Percentiles rank a stretch among this genome's conserved stretches.
Evolutionary conservation across 192 early-diverging fungal genomes (phyloP).

Genomic region (Coemansia sp.): DNA sequence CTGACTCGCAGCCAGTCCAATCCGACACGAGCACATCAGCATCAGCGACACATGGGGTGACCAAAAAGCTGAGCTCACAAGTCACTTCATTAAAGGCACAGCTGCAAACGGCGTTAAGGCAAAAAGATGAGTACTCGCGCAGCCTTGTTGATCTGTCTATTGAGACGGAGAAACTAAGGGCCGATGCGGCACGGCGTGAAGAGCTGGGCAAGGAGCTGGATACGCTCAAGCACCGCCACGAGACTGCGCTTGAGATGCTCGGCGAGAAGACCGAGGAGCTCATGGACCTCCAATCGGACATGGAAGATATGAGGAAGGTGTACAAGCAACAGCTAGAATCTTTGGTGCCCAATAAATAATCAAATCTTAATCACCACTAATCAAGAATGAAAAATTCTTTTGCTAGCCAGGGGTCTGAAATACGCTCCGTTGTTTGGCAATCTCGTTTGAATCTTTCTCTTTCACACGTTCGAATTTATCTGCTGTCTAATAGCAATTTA

Average conservation of each 20-base stretch:
- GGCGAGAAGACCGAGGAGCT: conserved; percentile 89
- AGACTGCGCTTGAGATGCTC: conserved; percentile 77
- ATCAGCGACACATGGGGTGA: conserved; percentile 9
- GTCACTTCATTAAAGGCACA: conserved; percentile 49
- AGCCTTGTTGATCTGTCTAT: conserved; percentile 63
- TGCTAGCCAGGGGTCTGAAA: no score
- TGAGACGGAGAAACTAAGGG: conserved; percentile 61
- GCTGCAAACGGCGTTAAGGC: conserved; percentile 41
- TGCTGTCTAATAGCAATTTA: conserved; percentile 10
- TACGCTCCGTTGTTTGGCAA: no score
- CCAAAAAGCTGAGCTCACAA: conserved; percentile 46
- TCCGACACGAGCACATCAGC: conserved; percentile 3
- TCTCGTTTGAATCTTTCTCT: conserved; percentile 8
- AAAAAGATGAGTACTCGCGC: conserved; percentile 44
- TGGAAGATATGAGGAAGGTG: conserved; percentile 78
- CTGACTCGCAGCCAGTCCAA: conserved; percentile 13
- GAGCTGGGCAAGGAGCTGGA: conserved; percentile 55
- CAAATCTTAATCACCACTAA: conserved; percentile 17
- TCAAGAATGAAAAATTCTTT: no score
- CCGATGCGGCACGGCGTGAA: conserved; percentile 18
- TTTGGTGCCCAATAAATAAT: no score
- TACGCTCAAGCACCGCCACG: conserved; percentile 60
- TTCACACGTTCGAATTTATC: neutral
- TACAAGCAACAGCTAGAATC: conserved; percentile 55
- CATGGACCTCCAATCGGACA: conserved; percentile 74